Conservation (phyloP, 1,284 basidiomycete species). For the Gymnopus androsaceus region DNA sequence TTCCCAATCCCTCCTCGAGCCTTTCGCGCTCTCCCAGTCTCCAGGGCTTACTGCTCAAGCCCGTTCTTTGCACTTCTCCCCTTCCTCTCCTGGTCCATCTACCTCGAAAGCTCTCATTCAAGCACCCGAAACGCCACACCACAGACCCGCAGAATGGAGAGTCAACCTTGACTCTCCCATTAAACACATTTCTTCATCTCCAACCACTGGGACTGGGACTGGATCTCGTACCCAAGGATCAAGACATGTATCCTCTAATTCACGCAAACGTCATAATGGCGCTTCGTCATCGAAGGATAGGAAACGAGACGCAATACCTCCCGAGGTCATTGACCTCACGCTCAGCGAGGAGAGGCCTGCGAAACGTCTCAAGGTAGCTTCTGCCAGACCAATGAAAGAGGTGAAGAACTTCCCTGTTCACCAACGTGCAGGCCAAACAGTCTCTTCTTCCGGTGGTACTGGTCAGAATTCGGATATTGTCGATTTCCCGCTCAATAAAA, state of each 20-base stretch:
- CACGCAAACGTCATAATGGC: not conserved
- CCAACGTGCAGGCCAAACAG: not conserved
- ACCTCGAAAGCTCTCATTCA: not conserved
- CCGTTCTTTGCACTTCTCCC: constrained; percentile 7
- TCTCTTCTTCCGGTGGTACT: not conserved
- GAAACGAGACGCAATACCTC: not conserved
- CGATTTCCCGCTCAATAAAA: too few species aligned
- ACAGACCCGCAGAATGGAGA: not conserved
- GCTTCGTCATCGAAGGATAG: not conserved
- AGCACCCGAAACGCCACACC: not conserved
- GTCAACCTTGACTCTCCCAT: constrained; percentile 5
- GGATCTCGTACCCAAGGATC: not conserved
- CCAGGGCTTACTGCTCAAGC: not conserved
- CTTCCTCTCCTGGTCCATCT: not conserved
- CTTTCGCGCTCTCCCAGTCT: not conserved
- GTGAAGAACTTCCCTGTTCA: constrained; percentile 2
- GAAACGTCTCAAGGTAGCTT: not conserved
- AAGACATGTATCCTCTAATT: not conserved
- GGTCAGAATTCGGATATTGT: too few species aligned
- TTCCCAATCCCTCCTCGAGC: not conserved
- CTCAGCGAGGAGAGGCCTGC: not conserved
- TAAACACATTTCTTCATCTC: not conserved
- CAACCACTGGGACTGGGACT: not conserved
- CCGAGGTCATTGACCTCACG: not conserved
- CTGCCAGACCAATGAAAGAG: not conserved